phyloP scores from a whole-genome alignment of 495 filamentous ascomycete genomes.

The Neurospora terricola region DNA sequence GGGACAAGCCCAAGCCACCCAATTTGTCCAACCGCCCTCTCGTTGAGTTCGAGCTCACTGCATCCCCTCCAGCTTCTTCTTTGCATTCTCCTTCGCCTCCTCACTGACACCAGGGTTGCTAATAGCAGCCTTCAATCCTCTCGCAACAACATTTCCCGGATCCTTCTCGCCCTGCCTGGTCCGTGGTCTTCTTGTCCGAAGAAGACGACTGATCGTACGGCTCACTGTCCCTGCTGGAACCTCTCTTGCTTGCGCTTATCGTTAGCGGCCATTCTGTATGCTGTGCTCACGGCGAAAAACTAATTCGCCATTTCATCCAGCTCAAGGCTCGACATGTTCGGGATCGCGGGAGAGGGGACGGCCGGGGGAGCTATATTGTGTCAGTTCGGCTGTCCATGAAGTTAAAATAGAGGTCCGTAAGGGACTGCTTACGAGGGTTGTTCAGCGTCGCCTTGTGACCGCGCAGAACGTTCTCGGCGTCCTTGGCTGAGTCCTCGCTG shows the following conservation, averaged over 20 bases:
- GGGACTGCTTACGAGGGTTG: constrained; percentile 28
- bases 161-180: constrained; percentile 25
- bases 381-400: too few species aligned
- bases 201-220: constrained; percentile 18
- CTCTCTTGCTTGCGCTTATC: too few species aligned
- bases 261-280: too few species aligned
- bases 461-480: constrained; percentile 33
- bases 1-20: not conserved
- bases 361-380: too few species aligned
- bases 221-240: not conserved
- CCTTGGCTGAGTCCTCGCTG: constrained; percentile 4
- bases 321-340: too few species aligned
- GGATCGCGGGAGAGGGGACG: too few species aligned
- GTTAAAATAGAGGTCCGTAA: too few species aligned
- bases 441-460: constrained; percentile 40
- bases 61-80: constrained; percentile 19
- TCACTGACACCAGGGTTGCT: constrained; percentile 40
- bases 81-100: constrained; percentile 36
- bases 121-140: constrained; percentile 35
- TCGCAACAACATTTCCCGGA: constrained; percentile 30
- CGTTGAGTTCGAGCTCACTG: not conserved
- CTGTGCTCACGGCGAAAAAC: too few species aligned
- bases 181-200: constrained; percentile 2
- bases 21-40: too few species aligned
- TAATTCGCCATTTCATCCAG: too few species aligned